phyloP scores from a whole-genome alignment of 768 basidiomycete genomes.

The Tricholoma furcatifolium region DNA sequence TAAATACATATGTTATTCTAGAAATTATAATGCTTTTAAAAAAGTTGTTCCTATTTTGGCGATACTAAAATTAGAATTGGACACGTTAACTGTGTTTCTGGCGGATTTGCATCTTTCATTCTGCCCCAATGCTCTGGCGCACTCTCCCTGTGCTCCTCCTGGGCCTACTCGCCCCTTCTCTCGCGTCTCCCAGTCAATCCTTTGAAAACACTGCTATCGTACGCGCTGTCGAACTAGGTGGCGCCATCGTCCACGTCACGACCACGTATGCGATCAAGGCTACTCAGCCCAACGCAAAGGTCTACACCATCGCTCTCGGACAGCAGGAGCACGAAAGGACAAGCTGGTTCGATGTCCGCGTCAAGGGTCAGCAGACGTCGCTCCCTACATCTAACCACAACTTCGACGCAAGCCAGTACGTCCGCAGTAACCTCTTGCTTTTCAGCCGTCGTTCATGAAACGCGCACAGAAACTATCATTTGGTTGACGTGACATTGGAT shows the following conservation, averaged over 20 bases:
- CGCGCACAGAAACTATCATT: conserved; percentile 39
- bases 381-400: conserved; percentile 51
- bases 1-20: conserved; percentile 12
- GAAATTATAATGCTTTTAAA: neutral
- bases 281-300: conserved; percentile 54
- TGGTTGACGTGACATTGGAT: conserved; percentile 66
- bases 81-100: conserved; percentile 37
- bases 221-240: conserved; percentile 86
- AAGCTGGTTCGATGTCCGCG: conserved; percentile 75
- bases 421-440: neutral
- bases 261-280: conserved; percentile 87
- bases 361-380: conserved; percentile 67
- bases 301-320: conserved; percentile 69
- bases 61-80: conserved; percentile 22
- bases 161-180: conserved; percentile 36
- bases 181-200: conserved; percentile 39
- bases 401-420: conserved; percentile 53
- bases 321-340: conserved; percentile 62
- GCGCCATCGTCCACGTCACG: conserved; percentile 82
- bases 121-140: conserved; percentile 40
- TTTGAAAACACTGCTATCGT: conserved; percentile 92
- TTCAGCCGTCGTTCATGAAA: conserved; percentile 8
- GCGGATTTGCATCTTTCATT: conserved; percentile 15
- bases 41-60: conserved; percentile 1
- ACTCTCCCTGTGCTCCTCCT: conserved; percentile 48